Conservation (phyloP, 225 moss, liverwort and hornwort genomes). For the Anthoceros angustus region DNA sequence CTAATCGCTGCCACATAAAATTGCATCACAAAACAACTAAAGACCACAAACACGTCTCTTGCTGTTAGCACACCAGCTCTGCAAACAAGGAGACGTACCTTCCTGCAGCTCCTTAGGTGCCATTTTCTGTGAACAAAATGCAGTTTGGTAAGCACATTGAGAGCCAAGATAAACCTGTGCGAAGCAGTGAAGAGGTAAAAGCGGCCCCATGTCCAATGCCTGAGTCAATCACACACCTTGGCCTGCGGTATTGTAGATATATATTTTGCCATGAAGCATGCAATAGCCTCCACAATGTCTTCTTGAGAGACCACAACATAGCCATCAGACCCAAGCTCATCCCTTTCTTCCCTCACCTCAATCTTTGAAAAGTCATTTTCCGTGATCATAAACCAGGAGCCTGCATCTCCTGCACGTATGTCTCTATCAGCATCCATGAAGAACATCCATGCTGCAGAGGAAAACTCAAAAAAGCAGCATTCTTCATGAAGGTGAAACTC, state of each 20-base stretch:
- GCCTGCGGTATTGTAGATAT: conserved; percentile 55
- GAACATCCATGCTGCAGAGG: background rate
- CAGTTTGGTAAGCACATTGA: background rate
- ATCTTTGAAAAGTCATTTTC: conserved; percentile 37
- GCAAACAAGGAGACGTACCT: conserved; percentile 11
- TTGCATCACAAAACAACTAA: background rate
- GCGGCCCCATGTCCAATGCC: background rate
- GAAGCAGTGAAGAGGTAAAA: conserved; percentile 7
- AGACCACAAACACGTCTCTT: background rate
- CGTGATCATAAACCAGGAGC: conserved; percentile 56
- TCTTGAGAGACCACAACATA: conserved; percentile 62
- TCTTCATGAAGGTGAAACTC: background rate
- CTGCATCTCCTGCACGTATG: conserved; percentile 40
- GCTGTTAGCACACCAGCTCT: background rate
- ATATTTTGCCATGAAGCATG: conserved; percentile 58
- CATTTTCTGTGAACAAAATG: conserved; percentile 26
- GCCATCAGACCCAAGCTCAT: conserved; percentile 48
- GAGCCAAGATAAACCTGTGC: conserved; percentile 7
- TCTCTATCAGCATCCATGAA: background rate
- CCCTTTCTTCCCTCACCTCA: conserved; percentile 31
- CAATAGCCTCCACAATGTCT: conserved; percentile 70
- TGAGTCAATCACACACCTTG: conserved; percentile 28
- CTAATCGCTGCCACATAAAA: conserved; percentile 38
- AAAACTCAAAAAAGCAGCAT: conserved; percentile 10
- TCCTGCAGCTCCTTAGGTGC: conserved; percentile 39